phyloP scores from a whole-genome alignment of 2,329 filamentous ascomycete genomes.

The Gnomoniopsis smithogilvyi region DNA sequence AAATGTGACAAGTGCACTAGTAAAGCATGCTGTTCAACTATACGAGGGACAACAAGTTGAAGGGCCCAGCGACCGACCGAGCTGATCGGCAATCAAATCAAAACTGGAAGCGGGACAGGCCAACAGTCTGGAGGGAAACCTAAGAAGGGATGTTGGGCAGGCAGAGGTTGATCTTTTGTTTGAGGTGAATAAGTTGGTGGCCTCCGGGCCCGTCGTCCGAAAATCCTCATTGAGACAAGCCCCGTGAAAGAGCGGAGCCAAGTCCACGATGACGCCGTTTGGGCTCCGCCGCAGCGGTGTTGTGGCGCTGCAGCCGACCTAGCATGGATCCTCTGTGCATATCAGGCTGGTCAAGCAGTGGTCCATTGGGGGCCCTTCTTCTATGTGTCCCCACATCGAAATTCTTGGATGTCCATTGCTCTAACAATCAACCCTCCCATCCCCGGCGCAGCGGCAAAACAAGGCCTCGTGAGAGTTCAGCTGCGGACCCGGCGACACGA shows the following conservation, averaged over 20 bases:
- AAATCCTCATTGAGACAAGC: not conserved
- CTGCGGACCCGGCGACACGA: conserved; percentile 2
- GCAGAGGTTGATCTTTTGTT: too few species aligned
- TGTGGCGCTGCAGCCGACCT: not conserved
- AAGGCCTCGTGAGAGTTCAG: not conserved
- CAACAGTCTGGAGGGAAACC: too few species aligned
- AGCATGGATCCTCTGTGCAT: not conserved
- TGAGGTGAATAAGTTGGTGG: not conserved
- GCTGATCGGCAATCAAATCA: too few species aligned
- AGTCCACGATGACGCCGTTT: not conserved
- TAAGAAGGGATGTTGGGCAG: too few species aligned
- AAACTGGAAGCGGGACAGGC: too few species aligned
- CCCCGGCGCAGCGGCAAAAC: not conserved
- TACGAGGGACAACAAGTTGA: too few species aligned
- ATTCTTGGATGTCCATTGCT: not conserved
- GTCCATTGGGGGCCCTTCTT: too few species aligned
- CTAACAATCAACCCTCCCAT: not conserved
- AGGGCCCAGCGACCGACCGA: too few species aligned
- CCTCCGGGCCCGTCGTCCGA: not conserved
- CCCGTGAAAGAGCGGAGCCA: not conserved
- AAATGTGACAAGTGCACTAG: too few species aligned
- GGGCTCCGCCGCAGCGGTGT: not conserved
- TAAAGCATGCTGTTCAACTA: too few species aligned
- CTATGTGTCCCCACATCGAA: not conserved
- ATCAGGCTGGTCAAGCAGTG: not conserved